A percentile compares a stretch with the other conserved stretches of the same genome.
These are phyloP conservation scores for Solanum tarapatanum DNA, from an alignment of 257 asterid genomes.

Conservation along the genomic window DNA sequence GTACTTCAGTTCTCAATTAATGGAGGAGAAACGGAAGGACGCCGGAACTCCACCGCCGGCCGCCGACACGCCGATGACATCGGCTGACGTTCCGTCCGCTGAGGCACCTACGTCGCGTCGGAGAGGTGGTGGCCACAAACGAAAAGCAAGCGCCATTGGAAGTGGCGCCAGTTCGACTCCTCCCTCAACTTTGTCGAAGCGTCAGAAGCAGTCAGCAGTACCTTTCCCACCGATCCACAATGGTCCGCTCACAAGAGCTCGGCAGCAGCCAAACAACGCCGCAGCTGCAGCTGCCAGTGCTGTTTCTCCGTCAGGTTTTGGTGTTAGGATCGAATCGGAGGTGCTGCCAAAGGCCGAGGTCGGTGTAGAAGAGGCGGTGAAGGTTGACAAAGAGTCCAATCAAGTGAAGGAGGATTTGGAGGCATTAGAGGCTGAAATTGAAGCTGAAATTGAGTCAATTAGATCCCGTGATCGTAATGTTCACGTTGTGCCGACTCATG, in stretches of 20 bases:
- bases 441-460: conserved; percentile 51
- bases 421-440: conserved; percentile 74
- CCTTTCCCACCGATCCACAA: conserved; percentile 82
- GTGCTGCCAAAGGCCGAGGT: conserved; percentile 17
- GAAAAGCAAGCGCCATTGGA: conserved; percentile 57
- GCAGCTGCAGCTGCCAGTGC: neutral
- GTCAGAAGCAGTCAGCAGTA: conserved; percentile 59
- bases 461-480: conserved; percentile 49
- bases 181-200: conserved; percentile 47
- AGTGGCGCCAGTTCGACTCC: conserved; percentile 43
- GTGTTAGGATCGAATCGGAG: conserved; percentile 22
- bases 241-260: conserved; percentile 90
- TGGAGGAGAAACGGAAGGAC: conserved; percentile 84
- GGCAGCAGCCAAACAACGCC: conserved; percentile 50
- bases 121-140: conserved; percentile 75
- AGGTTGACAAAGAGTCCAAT: conserved; percentile 40
- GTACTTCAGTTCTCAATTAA: conserved; percentile 6
- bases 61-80: conserved; percentile 2
- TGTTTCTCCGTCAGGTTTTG: conserved; percentile 4
- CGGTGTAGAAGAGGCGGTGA: conserved; percentile 24
- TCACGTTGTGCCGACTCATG: conserved; percentile 90
- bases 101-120: conserved; percentile 62
- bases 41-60: conserved; percentile 38
- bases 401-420: conserved; percentile 47
- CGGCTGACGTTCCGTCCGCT: conserved; percentile 19